Evolutionary conservation across 495 filamentous ascomycete species (phyloP).

Genomic region (Penicillium lagena): DNA sequence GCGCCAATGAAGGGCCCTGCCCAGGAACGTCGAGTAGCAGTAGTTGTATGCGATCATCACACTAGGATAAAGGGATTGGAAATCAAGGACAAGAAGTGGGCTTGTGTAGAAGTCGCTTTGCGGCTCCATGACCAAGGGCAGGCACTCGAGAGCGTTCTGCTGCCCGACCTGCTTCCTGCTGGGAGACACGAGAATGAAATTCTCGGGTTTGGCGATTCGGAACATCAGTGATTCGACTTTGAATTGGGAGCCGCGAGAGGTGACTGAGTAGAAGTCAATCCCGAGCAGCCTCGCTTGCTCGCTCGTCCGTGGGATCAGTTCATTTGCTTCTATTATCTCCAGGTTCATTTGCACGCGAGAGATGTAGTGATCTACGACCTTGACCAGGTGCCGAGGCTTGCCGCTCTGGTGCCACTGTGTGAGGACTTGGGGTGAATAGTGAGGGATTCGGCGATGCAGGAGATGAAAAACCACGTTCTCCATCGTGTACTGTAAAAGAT

Average conservation of each 20-base stretch:
- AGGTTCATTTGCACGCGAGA: slow-evolving; percentile 75
- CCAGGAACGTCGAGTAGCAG: slow-evolving; percentile 96
- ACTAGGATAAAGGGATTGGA: slow-evolving; percentile 93
- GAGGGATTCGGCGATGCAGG: slow-evolving; percentile 83
- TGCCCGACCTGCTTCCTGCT: slow-evolving; percentile 85
- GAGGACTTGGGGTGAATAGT: slow-evolving; percentile 71
- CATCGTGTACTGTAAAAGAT: slow-evolving; percentile 88
- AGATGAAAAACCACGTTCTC: slow-evolving; percentile 96
- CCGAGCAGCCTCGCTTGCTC: slow-evolving; percentile 92
- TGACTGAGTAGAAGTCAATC: slow-evolving; percentile 93
- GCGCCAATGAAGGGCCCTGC: slow-evolving; percentile 76
- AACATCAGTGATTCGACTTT: slow-evolving; percentile 99
- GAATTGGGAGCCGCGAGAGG: slow-evolving; percentile 90
- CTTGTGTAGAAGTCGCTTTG: slow-evolving; percentile 91
- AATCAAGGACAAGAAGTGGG: slow-evolving; percentile 86
- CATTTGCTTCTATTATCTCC: slow-evolving; percentile 86
- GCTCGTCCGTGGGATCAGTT: slow-evolving; percentile 81
- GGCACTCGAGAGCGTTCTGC: slow-evolving; percentile 91
- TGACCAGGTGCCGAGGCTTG: slow-evolving; percentile 61
- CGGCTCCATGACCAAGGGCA: slow-evolving; percentile 96
- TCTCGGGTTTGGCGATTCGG: slow-evolving; percentile 94
- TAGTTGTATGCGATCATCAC: slow-evolving; percentile 99
- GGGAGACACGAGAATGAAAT: slow-evolving; percentile 84
- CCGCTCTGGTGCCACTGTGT: slow-evolving; percentile 73
- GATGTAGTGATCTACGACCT: slow-evolving; percentile 72